Evolutionary conservation across 2,329 filamentous ascomycete genomes (phyloP).

Genomic region (Dendrostoma leiphaemia): DNA sequence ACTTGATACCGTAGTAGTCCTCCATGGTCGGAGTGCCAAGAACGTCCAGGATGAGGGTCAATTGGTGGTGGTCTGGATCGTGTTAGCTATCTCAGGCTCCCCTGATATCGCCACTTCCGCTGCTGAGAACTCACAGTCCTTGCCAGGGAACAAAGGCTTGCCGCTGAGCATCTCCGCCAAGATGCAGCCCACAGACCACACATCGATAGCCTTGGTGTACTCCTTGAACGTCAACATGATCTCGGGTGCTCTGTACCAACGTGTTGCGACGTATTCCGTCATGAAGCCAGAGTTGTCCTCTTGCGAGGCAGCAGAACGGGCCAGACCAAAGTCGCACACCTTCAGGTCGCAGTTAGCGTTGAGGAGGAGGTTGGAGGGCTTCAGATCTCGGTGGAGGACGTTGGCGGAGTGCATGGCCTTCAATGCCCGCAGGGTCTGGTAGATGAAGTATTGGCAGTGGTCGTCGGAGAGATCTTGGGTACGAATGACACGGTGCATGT

Average conservation of each 20-base stretch:
- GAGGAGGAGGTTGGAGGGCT: slow-evolving; percentile 93
- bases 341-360: slow-evolving; percentile 99
- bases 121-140: slow-evolving; percentile 73
- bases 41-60: slow-evolving; percentile 95
- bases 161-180: slow-evolving; percentile 98
- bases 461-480: slow-evolving; percentile 98
- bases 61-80: slow-evolving; percentile 83
- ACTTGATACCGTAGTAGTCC: slow-evolving; percentile 99
- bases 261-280: slow-evolving; percentile 99
- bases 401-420: slow-evolving; percentile 99
- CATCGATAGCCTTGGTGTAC: slow-evolving; percentile 98
- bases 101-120: too few relatives aligned
- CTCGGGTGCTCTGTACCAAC: slow-evolving; percentile 98
- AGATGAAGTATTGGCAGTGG: slow-evolving; percentile 99
- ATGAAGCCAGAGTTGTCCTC: slow-evolving; percentile 99
- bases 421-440: slow-evolving; percentile 93
- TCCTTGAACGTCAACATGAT: slow-evolving; percentile 99
- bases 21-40: slow-evolving; percentile 99
- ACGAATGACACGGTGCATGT: slow-evolving; percentile 98
- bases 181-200: slow-evolving; percentile 98
- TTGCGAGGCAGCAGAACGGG: slow-evolving; percentile 90
- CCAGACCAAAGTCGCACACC: slow-evolving; percentile 97
- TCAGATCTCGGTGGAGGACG: slow-evolving; percentile 93
- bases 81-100: slow-evolving; percentile 9
- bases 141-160: slow-evolving; percentile 96